Conservation (phyloP, 768 basidiomycete genomes). For the Austroboletus festivus region DNA sequence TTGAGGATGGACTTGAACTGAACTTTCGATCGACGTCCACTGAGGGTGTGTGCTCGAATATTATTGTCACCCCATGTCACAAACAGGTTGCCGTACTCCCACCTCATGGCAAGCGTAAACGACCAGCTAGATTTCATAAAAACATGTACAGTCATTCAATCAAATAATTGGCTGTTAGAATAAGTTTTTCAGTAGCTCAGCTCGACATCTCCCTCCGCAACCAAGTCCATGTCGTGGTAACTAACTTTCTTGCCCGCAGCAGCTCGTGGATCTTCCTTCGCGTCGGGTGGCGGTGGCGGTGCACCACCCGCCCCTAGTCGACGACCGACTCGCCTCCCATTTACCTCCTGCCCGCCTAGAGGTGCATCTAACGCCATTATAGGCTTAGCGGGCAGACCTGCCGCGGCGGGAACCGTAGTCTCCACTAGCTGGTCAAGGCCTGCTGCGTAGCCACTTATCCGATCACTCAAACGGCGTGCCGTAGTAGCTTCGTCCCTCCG, state of each 20-base stretch:
- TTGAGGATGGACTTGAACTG: slow-evolving; percentile 13
- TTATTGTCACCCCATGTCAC: slow-evolving; percentile 29
- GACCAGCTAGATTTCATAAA: slow-evolving; percentile 30
- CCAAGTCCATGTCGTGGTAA: slow-evolving; percentile 94
- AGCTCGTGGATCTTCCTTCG: slow-evolving; percentile 89
- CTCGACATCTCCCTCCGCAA: slow-evolving; percentile 76
- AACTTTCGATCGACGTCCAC: slow-evolving; percentile 29
- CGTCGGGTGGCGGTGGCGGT: slow-evolving; percentile 75
- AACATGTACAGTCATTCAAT: slow-evolving; percentile 19
- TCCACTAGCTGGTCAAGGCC: slow-evolving; percentile 41
- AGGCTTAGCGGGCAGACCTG: slow-evolving; percentile 81
- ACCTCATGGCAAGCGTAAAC: slow-evolving; percentile 22
- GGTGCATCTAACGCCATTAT: slow-evolving; percentile 53
- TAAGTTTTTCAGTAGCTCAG: slow-evolving; percentile 39
- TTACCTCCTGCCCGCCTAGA: slow-evolving; percentile 36
- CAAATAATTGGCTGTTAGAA: slow-evolving; percentile 24
- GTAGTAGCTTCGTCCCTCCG: slow-evolving; percentile 59
- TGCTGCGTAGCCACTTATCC: slow-evolving; percentile 74
- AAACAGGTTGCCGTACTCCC: slow-evolving; percentile 16
- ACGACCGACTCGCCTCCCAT: slow-evolving; percentile 35
- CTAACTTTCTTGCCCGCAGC: slow-evolving; percentile 86
- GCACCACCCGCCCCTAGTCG: slow-evolving; percentile 43
- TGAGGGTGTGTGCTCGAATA: slow-evolving; percentile 12
- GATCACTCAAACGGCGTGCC: slow-evolving; percentile 69
- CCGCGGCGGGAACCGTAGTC: slow-evolving; percentile 54